A percentile compares a stretch with the other conserved stretches of the same genome.
These are phyloP conservation scores for Thermochaetoides thermophila DNA, from an alignment of 495 filamentous ascomycete genomes.

Conservation along the genomic window DNA sequence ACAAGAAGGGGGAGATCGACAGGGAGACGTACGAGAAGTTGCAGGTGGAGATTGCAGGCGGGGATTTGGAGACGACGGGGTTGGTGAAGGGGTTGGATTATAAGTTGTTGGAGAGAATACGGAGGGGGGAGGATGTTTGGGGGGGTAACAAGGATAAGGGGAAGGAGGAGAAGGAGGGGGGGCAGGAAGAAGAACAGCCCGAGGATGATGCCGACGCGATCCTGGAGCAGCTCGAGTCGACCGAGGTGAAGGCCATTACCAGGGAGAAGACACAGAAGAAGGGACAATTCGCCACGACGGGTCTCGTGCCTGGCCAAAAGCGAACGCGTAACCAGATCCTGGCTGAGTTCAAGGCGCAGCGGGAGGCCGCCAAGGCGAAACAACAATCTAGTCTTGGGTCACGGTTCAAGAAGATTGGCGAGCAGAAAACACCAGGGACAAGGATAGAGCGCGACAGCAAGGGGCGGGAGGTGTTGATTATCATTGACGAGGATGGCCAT, in stretches of 20 bases:
- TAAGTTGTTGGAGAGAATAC: slow-evolving; percentile 58
- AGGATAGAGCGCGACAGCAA: slow-evolving; percentile 63
- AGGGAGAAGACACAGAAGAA: slow-evolving; percentile 52
- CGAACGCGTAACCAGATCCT: slow-evolving; percentile 72
- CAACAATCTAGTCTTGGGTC: slow-evolving; percentile 46
- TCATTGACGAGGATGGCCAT: slow-evolving; percentile 73
- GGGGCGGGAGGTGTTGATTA: slow-evolving; percentile 71
- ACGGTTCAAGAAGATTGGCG: slow-evolving; percentile 71
- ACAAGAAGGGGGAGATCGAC: slow-evolving; percentile 73
- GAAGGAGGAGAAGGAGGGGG: slow-evolving; percentile 11
- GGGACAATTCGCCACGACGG: slow-evolving; percentile 55
- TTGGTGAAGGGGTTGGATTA: slow-evolving; percentile 86
- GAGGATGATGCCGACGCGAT: slow-evolving; percentile 55
- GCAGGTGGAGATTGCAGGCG: slow-evolving; percentile 63
- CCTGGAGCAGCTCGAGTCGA: slow-evolving; percentile 57
- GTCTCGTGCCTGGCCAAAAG: slow-evolving; percentile 46
- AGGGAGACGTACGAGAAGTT: slow-evolving; percentile 56
- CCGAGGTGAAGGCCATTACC: slow-evolving; percentile 40
- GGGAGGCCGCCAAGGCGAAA: slow-evolving; percentile 45
- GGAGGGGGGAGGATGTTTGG: slow-evolving; percentile 59
- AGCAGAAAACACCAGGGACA: slow-evolving; percentile 41
- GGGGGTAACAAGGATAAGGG: slow-evolving; percentile 17
- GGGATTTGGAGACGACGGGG: slow-evolving; percentile 65
- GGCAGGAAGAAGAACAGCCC: slow-evolving; percentile 10
- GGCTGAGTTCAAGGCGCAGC: slow-evolving; percentile 61